phyloP scores from a whole-genome alignment of 2,329 filamentous ascomycete genomes.

The Penicillium brevicompactum region DNA sequence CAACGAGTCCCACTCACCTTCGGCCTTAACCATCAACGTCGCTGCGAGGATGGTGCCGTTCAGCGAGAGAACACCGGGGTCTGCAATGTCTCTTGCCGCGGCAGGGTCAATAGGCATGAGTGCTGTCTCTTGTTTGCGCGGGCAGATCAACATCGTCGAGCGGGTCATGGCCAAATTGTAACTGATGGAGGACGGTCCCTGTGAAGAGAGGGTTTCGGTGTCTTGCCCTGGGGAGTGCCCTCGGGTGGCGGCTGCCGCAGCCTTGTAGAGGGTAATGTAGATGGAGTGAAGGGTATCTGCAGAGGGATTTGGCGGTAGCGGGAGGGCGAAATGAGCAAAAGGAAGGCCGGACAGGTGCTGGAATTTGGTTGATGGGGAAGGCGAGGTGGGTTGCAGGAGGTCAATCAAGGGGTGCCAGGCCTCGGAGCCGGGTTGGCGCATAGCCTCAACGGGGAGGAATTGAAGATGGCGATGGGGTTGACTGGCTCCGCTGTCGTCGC shows the following conservation, averaged over 20 bases:
- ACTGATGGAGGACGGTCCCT: conserved; percentile 52
- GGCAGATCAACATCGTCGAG: conserved; percentile 56
- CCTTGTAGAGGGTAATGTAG: conserved; percentile 47
- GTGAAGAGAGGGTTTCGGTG: conserved; percentile 16
- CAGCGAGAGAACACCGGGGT: conserved; percentile 49
- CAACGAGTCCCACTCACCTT: conserved; percentile 56
- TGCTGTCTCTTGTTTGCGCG: conserved; percentile 50
- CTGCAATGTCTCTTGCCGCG: conserved; percentile 30
- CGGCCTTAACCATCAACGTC: conserved; percentile 61
- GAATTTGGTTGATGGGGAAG: conserved; percentile 17
- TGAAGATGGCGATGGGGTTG: conserved; percentile 52
- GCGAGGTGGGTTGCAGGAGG: conserved; percentile 16
- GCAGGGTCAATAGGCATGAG: conserved; percentile 42
- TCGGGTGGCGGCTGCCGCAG: conserved; percentile 33
- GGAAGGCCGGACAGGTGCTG: conserved; percentile 43
- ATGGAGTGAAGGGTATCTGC: conserved; percentile 37
- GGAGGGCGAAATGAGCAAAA: conserved; percentile 52
- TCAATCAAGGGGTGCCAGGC: conserved; percentile 57
- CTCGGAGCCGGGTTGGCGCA: conserved; percentile 36
- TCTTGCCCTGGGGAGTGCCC: conserved; percentile 17
- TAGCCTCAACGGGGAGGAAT: conserved; percentile 50
- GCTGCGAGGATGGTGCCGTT: conserved; percentile 62
- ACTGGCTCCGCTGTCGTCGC: conserved; percentile 51
- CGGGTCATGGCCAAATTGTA: conserved; percentile 63
- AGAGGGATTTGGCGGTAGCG: conserved; percentile 44